phyloP scores from a whole-genome alignment of 148 eudicot genomes.

The Rhododendron henanense region DNA sequence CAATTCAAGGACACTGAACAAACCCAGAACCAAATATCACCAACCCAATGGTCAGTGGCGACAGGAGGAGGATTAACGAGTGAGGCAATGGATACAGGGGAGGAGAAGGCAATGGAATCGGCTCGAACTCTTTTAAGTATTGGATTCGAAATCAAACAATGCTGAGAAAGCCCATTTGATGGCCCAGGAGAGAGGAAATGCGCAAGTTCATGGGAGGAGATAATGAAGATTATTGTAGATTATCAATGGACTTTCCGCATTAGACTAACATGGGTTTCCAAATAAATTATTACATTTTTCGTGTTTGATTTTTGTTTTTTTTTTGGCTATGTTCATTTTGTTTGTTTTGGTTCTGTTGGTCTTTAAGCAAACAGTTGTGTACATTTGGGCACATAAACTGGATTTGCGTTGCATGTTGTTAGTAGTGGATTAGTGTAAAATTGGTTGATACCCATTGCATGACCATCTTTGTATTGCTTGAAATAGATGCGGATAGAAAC shows the following conservation, averaged over 20 bases:
- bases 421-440: slow-evolving; percentile 1
- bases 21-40: slow-evolving; percentile 15
- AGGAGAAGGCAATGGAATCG: slow-evolving; percentile 47
- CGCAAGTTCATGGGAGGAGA: background rate
- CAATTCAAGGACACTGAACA: slow-evolving; percentile 23
- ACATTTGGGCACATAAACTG: slow-evolving; percentile 3
- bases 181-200: background rate
- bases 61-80: slow-evolving; percentile 24
- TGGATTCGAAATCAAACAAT: slow-evolving; percentile 67
- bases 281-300: background rate
- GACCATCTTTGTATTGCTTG: background rate
- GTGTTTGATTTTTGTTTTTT: background rate
- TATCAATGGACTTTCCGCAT: background rate
- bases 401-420: background rate
- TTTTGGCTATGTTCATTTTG: background rate
- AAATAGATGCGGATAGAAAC: background rate
- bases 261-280: background rate
- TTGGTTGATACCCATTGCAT: background rate
- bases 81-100: slow-evolving; percentile 23
- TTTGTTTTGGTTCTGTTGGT: slow-evolving; percentile 6
- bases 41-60: slow-evolving; percentile 32
- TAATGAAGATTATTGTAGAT: background rate
- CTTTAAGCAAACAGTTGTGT: slow-evolving; percentile 7
- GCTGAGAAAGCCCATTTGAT: slow-evolving; percentile 16
- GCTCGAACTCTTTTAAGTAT: slow-evolving; percentile 54